These are phyloP conservation scores for Pulveroboletus ridleyi DNA, from an alignment of 1,284 basidiomycete species.

Conservation along the genomic window DNA sequence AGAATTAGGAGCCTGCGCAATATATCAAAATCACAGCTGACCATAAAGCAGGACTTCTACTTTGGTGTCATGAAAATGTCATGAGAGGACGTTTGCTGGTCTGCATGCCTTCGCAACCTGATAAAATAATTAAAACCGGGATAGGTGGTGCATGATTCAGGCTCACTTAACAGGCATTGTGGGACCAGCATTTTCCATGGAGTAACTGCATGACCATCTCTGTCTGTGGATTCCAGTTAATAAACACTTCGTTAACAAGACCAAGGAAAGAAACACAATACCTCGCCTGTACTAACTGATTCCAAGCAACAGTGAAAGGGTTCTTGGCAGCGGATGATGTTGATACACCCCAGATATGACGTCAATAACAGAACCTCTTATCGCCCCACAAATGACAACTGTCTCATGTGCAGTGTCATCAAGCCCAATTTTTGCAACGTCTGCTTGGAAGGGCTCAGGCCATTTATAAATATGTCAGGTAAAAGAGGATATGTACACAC, in stretches of 20 bases:
- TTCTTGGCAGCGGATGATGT: conserved; percentile 19
- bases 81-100: conserved; percentile 7
- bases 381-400: conserved; percentile 84
- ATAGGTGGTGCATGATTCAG: neutral
- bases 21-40: neutral
- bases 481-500: too few relatives aligned
- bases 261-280: conserved; percentile 9
- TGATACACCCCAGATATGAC: conserved; percentile 52
- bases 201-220: conserved; percentile 32
- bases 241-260: neutral
- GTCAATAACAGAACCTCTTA: conserved; percentile 67
- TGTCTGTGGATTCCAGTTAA: conserved; percentile 21
- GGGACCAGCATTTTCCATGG: conserved; percentile 13
- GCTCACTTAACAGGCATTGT: conserved; percentile 30
- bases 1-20: conserved; percentile 9
- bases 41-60: conserved; percentile 12
- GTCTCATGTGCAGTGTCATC: conserved; percentile 82
- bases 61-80: conserved; percentile 18
- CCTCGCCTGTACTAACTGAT: conserved; percentile 28
- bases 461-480: too few relatives aligned
- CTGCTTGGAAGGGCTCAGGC: conserved; percentile 79
- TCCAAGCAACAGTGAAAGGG: conserved; percentile 35
- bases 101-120: conserved; percentile 22
- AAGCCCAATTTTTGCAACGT: conserved; percentile 78
- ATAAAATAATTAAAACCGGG: neutral